Evolutionary conservation across 2,329 filamentous ascomycete species (phyloP).

Genomic region (Acephala macrosclerotiorum): DNA sequence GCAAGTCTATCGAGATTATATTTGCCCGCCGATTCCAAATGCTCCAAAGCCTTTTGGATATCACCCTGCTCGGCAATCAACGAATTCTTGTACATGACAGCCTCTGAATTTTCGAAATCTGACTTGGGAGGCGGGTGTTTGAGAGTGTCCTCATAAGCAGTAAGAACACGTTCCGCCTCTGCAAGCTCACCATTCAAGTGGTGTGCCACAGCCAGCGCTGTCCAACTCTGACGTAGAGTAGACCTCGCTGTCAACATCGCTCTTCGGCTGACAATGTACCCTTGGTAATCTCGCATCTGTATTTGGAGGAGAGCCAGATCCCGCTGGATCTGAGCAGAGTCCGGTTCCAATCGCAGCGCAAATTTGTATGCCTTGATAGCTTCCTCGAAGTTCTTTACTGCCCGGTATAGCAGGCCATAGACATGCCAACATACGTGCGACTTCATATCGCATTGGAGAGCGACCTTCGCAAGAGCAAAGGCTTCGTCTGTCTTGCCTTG

Average conservation of each 20-base stretch:
- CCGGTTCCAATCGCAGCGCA: conserved; percentile 90
- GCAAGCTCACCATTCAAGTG: conserved; percentile 86
- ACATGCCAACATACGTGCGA: conserved; percentile 99
- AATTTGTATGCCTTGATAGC: conserved; percentile 99
- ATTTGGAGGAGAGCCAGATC: conserved; percentile 93
- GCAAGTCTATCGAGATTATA: conserved; percentile 83
- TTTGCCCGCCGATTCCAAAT: conserved; percentile 81
- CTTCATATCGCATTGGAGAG: conserved; percentile 96
- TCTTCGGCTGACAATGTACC: conserved; percentile 88
- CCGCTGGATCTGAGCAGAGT: conserved; percentile 90
- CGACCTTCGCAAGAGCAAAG: conserved; percentile 90
- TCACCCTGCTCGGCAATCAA: conserved; percentile 93
- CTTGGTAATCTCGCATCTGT: conserved; percentile 95
- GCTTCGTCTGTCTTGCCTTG: conserved; percentile 94
- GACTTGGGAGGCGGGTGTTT: conserved; percentile 78
- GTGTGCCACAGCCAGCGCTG: conserved; percentile 91
- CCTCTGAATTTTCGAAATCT: conserved; percentile 94
- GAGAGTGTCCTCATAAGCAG: conserved; percentile 91
- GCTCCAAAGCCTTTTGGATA: conserved; percentile 81
- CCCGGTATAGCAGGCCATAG: conserved; percentile 91
- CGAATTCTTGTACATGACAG: conserved; percentile 91
- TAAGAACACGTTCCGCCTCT: conserved; percentile 90
- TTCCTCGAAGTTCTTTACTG: conserved; percentile 97
- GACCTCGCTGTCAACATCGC: conserved; percentile 88
- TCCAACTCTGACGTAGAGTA: conserved; percentile 91